A percentile compares a stretch with the other conserved stretches of the same genome.
phyloP scores from a whole-genome alignment of 1,284 basidiomycete species.

The Pseudozyma thailandica region DNA sequence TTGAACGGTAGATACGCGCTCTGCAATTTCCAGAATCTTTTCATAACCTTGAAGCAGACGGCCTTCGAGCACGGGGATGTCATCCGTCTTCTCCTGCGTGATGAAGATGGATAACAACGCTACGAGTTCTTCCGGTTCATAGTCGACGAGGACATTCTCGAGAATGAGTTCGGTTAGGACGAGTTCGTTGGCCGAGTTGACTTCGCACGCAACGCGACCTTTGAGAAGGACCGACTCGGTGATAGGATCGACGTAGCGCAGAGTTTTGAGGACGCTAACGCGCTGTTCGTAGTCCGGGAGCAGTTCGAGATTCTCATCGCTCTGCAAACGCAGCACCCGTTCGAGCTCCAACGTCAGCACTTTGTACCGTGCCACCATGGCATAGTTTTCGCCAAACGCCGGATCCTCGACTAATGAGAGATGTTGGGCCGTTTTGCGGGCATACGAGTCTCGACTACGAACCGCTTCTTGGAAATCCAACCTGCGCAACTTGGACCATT shows the following conservation, averaged over 20 bases:
- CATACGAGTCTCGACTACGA: conserved; percentile 73
- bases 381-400: conserved; percentile 80
- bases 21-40: conserved; percentile 82
- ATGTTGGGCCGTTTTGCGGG: conserved; percentile 64
- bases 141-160: conserved; percentile 89
- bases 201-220: conserved; percentile 97
- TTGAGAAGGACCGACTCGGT: conserved; percentile 91
- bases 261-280: conserved; percentile 86
- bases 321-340: conserved; percentile 34
- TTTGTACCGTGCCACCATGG: conserved; percentile 79
- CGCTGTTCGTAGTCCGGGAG: conserved; percentile 97
- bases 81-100: conserved; percentile 95
- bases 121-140: conserved; percentile 95
- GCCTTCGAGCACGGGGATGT: conserved; percentile 81
- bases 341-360: conserved; percentile 79
- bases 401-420: conserved; percentile 49
- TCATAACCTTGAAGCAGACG: conserved; percentile 80
- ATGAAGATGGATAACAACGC: conserved; percentile 95
- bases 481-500: conserved; percentile 84
- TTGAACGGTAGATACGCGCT: conserved; percentile 83
- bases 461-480: conserved; percentile 92
- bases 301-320: conserved; percentile 93
- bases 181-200: conserved; percentile 89
- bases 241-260: conserved; percentile 73
- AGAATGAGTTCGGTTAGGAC: conserved; percentile 95